Evolutionary conservation across 768 basidiomycete genomes (phyloP), one percentile per base, ranked within the genome.

Genomic region (Coprinopsis strossmayeri): DNA sequence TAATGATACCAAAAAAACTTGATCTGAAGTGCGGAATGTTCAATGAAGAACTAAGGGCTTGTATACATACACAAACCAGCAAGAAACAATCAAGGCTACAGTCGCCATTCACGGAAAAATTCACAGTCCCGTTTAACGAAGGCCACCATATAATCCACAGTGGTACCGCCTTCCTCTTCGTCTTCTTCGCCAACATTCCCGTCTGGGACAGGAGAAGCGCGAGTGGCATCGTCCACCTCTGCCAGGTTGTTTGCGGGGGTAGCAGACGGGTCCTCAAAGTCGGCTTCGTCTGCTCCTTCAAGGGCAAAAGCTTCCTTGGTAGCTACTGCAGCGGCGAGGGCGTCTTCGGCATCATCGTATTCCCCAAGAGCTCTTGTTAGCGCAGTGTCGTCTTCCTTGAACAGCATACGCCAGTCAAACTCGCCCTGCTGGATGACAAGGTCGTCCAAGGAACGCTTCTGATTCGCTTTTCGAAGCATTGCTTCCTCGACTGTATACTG

Each of bases 381-480:
- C 11, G 78, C 85, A 26, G 63, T 63, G 41, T 78, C 52, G 7
- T 45, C 78, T 49, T 87, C 87, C 32, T 72, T 75, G 59, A 96
- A 81, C 53, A 95, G 69, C 34, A 85, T 76, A 43, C 91, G 80
- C 93, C 93, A 95, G 64, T 96, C 92, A 59, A 97, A 97, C 63
- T 87, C 90, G 39, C 94, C 94, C 59, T 82, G 83, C 61, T 93
- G 91, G 49, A 97, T 96, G 56, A 97, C 91, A 44, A 96, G 73
- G 51, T 78, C 84, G 61, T 96, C 91, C 49, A 98, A 70, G 7
- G 86, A 81, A 44, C 93, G 84, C 65, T 98, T 98, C 69, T 98
- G 94, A 57, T 98, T 94, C n/a, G 94, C 94, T 63, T 95, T 96
- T 53, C 85, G 84, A 26, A 98, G 78, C 80, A 98, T 88, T 45